phyloP scores from a whole-genome alignment of 805 yeast species.

The Ogataea methylovora region DNA sequence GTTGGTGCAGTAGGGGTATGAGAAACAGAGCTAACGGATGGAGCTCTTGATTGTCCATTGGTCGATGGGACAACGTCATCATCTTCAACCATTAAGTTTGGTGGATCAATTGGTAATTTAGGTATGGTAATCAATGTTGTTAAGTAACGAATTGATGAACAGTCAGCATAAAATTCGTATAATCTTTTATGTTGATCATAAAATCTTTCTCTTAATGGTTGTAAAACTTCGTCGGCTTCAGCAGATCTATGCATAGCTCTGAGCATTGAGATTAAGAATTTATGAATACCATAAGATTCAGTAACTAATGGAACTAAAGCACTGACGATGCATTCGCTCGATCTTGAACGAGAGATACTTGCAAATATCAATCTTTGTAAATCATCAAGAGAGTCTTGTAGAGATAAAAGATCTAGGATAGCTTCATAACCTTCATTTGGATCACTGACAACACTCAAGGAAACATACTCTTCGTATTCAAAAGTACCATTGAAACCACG shows the following conservation, averaged over 20 bases:
- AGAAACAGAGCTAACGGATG: conserved; percentile 13
- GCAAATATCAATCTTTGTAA: conserved; percentile 73
- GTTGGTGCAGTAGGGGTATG: conserved; percentile 26
- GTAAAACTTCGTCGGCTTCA: conserved; percentile 67
- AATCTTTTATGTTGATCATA: conserved; percentile 61
- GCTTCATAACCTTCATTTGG: conserved; percentile 96
- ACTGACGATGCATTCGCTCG: conserved; percentile 70
- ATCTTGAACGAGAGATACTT: conserved; percentile 50
- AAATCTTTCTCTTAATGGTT: conserved; percentile 66
- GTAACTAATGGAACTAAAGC: conserved; percentile 86
- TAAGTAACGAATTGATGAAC: conserved; percentile 75
- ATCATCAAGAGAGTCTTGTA: conserved; percentile 79
- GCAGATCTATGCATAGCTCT: conserved; percentile 76
- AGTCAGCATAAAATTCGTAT: conserved; percentile 82
- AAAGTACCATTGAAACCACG: conserved; percentile 91
- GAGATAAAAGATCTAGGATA: conserved; percentile 71
- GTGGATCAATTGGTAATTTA: conserved; percentile 50
- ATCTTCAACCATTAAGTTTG: conserved; percentile 44
- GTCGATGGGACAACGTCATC: conserved; percentile 36
- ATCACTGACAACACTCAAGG: conserved; percentile 79
- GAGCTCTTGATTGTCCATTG: conserved; percentile 28
- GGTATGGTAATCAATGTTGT: conserved; percentile 80
- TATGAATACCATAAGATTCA: conserved; percentile 89
- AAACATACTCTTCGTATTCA: conserved; percentile 91
- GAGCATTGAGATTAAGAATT: conserved; percentile 83